phyloP scores from a whole-genome alignment of 805 yeast species.

The Hanseniaspora lindneri region DNA sequence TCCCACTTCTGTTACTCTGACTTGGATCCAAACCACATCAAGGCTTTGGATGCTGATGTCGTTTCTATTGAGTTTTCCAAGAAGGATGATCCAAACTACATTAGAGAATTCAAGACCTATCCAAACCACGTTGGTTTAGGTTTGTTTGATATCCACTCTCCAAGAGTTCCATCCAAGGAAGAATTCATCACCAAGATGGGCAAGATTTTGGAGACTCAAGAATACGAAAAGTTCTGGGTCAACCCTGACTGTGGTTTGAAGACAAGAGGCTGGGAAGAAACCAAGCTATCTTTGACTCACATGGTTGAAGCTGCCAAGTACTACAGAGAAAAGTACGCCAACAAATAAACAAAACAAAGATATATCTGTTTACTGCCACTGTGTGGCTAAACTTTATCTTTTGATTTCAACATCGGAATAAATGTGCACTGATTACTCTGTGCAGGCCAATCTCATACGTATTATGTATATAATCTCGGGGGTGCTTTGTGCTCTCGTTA shows the following conservation, averaged over 20 bases:
- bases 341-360: slow-evolving; percentile 19
- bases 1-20: slow-evolving; percentile 99
- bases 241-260: slow-evolving; percentile 99
- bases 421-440: background rate
- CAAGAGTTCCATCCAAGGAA: slow-evolving; percentile 96
- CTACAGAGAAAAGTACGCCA: slow-evolving; percentile 56
- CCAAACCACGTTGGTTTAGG: slow-evolving; percentile 99
- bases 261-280: slow-evolving; percentile 99
- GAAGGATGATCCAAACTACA: slow-evolving; percentile 98
- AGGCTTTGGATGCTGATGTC: slow-evolving; percentile 98
- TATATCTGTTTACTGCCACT: background rate
- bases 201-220: slow-evolving; percentile 92
- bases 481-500: background rate
- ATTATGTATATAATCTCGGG: background rate
- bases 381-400: background rate
- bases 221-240: slow-evolving; percentile 98
- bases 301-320: slow-evolving; percentile 98
- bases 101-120: slow-evolving; percentile 92
- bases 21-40: slow-evolving; percentile 97
- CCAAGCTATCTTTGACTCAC: slow-evolving; percentile 85
- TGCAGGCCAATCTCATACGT: background rate
- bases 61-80: slow-evolving; percentile 98
- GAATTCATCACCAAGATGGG: slow-evolving; percentile 90
- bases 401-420: slow-evolving; percentile 5
- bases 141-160: slow-evolving; percentile 97